phyloP scores from a whole-genome alignment of 768 basidiomycete genomes.

The Boletus vinaceobasis region DNA sequence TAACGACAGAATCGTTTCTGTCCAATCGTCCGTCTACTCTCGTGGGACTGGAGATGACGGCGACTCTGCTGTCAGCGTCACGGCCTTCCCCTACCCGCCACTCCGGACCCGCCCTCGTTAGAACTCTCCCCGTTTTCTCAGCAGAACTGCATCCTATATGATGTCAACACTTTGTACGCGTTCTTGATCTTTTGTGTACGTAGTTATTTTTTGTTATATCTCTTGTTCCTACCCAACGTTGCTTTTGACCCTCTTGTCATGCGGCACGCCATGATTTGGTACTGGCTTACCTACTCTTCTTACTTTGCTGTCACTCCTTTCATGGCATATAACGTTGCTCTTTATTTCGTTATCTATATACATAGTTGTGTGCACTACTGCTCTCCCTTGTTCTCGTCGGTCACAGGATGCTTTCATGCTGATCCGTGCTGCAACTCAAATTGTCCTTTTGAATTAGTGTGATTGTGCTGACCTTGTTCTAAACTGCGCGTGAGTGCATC shows the following conservation, averaged over 20 bases:
- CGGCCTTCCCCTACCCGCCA: constrained; percentile 32
- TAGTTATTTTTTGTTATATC: constrained; percentile 9
- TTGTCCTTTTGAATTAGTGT: neutral
- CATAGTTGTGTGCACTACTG: constrained; percentile 10
- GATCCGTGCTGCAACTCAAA: neutral
- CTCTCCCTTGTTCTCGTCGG: neutral
- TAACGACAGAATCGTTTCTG: constrained; percentile 52
- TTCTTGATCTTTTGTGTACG: constrained; percentile 12
- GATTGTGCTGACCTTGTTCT: neutral
- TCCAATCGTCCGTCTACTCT: constrained; percentile 50
- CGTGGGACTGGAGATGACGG: constrained; percentile 21
- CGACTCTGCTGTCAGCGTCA: constrained; percentile 26
- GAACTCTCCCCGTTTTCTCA: neutral
- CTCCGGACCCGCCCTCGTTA: constrained; percentile 11
- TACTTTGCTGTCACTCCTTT: constrained; percentile 13
- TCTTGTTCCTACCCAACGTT: constrained; percentile 6
- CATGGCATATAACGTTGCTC: constrained; percentile 5
- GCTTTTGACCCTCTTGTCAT: constrained; percentile 7
- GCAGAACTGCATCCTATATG: neutral
- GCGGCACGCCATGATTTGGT: constrained; percentile 11
- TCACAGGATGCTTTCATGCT: neutral
- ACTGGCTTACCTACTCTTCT: constrained; percentile 10
- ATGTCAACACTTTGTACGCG: constrained; percentile 6
- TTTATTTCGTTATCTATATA: neutral
- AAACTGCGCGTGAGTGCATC: neutral